phyloP scores from a whole-genome alignment of 257 asterid genomes.

The Dorcoceras hygrometricum region DNA sequence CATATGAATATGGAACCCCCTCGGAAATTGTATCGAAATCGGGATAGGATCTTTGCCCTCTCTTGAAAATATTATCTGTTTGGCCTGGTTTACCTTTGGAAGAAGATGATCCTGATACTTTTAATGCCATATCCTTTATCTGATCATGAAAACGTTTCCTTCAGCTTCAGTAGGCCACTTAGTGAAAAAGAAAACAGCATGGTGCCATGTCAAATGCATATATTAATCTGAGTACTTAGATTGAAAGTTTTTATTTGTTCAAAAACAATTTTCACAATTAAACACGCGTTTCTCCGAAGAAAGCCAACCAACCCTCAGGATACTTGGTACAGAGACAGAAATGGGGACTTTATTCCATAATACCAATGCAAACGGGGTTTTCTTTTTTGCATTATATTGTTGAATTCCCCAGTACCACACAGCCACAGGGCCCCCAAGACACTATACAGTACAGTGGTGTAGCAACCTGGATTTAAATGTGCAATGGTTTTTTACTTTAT shows the following conservation, averaged over 20 bases:
- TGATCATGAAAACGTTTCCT: background rate
- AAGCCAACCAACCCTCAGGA: background rate
- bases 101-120: constrained; percentile 7
- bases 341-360: background rate
- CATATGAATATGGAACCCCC: constrained; percentile 53
- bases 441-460: background rate
- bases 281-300: background rate
- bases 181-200: background rate
- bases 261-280: no score
- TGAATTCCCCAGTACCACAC: background rate
- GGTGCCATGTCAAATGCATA: background rate
- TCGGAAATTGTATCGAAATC: constrained; percentile 66
- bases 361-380: no score
- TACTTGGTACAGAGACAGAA: background rate
- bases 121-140: constrained; percentile 16
- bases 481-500: background rate
- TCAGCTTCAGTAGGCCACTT: background rate
- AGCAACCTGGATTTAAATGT: background rate
- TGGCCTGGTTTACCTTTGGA: constrained; percentile 59
- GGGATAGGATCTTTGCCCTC: constrained; percentile 54
- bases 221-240: background rate
- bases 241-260: no score
- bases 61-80: constrained; percentile 47
- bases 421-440: background rate
- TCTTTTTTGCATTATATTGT: background rate